A percentile compares a stretch with the other conserved stretches of the same genome.
Conservation (phyloP, 2,329 filamentous ascomycete genomes). For the Curvularia hawaiiensis region DNA sequence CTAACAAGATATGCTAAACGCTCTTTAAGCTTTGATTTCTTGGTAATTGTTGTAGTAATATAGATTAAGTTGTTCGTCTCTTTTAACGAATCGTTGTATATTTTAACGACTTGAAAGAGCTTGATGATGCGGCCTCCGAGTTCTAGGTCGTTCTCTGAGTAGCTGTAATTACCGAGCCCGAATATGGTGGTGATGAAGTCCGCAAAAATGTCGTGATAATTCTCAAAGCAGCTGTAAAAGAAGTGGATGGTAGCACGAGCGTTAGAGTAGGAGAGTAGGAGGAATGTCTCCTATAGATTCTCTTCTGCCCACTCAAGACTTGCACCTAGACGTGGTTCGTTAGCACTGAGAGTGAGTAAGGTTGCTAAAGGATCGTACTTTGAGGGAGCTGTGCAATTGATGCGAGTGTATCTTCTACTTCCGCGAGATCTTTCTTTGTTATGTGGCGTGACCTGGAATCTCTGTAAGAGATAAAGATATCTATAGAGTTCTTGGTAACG, state of each 20-base stretch:
- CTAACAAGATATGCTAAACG: conserved; percentile 13
- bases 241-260: neutral
- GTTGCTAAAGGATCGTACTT: neutral
- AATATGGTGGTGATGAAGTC: conserved; percentile 8
- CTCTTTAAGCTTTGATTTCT: neutral
- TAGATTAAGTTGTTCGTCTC: conserved; percentile 8
- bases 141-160: conserved; percentile 3
- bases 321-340: neutral
- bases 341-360: neutral
- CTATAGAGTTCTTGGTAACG: neutral
- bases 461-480: neutral
- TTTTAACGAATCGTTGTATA: neutral
- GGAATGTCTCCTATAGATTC: conserved; percentile 1
- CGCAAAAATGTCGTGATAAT: neutral
- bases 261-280: neutral
- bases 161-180: conserved; percentile 1
- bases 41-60: neutral
- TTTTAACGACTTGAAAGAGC: neutral
- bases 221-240: neutral
- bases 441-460: neutral
- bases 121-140: conserved; percentile 6
- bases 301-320: neutral
- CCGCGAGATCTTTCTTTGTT: neutral
- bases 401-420: neutral
- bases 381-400: neutral